Base-by-base conservation (phyloP, 176 grass and related monocot genomes). In the Lolium rigidum region DNA sequence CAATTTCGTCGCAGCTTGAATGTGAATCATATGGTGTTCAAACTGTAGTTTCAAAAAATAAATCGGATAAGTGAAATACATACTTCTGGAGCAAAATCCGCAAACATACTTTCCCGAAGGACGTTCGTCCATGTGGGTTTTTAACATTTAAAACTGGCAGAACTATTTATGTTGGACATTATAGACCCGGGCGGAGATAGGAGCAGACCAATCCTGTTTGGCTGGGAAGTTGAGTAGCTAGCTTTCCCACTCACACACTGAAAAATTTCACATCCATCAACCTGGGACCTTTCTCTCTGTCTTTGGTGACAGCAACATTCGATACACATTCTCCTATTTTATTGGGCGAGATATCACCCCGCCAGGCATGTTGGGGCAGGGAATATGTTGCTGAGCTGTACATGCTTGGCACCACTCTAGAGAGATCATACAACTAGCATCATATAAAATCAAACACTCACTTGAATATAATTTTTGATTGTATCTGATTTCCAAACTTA, bases 301-400 rank as follows among this genome's bases (percentile, higher is more conserved):
- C 62, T 35, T 49, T 82, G 69, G 50, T 77, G 71, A 18, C 63
- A 77, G 78, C 83, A 86, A 90, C 83, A 86, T 77, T 85, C 68
- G 55, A 84, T 58, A 70, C 76, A 50, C 52, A 80, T 80, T 70
- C 63, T 51, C 78, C 52, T 86, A 82, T 68, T 82, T 86, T 82
- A 86, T 82, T 80, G 70, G 70, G 78, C 18, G 3, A 38, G 41
- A 15, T 59, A 59, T 66, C 49, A 21, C 51, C 35, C 13, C 31
- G 31, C 31, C 46, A 58, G 50, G 73, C 56, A 67, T 60, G 73
- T 78, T 67, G 41, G 28, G 48, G 49, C 52, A 90, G 55, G 63
- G 73, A 56, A 86, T 86, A 71, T 86, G 88, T 41, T 63, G 87
- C 38, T 80, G 69, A 89, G 84, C 55, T 82, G 61, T 90, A 26